Conservation (phyloP, 805 yeast species). For the Wickerhamiella slavikovae region DNA sequence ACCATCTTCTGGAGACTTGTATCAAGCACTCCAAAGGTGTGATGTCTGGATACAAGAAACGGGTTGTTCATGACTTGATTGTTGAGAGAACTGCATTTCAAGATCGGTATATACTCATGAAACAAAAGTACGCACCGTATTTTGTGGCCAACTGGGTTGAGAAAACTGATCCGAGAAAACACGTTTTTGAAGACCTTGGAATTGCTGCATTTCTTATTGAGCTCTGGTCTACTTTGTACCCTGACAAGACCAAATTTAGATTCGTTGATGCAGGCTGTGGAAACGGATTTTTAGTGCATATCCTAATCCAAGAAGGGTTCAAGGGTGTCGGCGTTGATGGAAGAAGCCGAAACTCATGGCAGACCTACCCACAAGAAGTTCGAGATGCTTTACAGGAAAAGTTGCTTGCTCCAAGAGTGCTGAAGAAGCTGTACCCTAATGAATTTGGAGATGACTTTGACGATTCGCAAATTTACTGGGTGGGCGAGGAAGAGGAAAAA, state of each 20-base stretch:
- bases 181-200: constrained; percentile 89
- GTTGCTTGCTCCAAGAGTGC: constrained; percentile 46
- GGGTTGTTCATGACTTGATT: constrained; percentile 74
- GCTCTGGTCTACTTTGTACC: constrained; percentile 45
- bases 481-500: constrained; percentile 18
- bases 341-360: constrained; percentile 75
- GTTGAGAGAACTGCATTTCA: constrained; percentile 72
- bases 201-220: constrained; percentile 88
- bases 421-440: neutral
- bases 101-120: constrained; percentile 55
- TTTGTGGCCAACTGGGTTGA: constrained; percentile 80
- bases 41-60: constrained; percentile 63
- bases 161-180: constrained; percentile 84
- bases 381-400: constrained; percentile 45
- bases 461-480: neutral
- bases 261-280: constrained; percentile 92
- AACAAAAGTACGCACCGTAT: constrained; percentile 57
- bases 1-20: constrained; percentile 58
- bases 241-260: constrained; percentile 26
- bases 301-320: constrained; percentile 60
- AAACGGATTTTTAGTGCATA: constrained; percentile 66
- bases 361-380: constrained; percentile 43
- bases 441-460: neutral
- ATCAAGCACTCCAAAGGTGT: constrained; percentile 69
- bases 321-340: constrained; percentile 79